Evolutionary conservation across 169 alveolate species (phyloP).

Genomic region (Cryptosporidium ubiquitum): DNA sequence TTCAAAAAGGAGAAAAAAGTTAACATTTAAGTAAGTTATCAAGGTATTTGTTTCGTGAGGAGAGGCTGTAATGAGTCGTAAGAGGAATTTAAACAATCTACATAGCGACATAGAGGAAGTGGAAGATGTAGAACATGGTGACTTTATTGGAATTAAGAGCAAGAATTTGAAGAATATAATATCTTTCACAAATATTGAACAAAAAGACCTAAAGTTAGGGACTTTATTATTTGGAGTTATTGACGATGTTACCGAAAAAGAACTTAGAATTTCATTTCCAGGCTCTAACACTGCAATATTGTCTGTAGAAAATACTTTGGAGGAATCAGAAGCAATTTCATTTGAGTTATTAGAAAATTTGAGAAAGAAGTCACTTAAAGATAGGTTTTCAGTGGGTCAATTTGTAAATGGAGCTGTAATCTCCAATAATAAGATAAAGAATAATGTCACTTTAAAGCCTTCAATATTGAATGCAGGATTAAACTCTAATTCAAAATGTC

Average conservation of each 20-base stretch:
- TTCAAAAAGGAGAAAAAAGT: not conserved
- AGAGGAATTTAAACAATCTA: not conserved
- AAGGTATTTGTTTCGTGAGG: not conserved
- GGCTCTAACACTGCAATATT: constrained; percentile 33
- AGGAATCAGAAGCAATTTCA: not conserved
- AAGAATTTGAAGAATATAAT: not conserved
- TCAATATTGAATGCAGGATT: constrained; percentile 70
- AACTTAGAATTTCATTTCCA: constrained; percentile 49
- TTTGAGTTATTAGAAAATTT: not conserved
- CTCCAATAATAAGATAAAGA: constrained; percentile 23
- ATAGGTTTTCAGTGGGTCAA: constrained; percentile 28
- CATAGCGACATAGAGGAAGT: not conserved
- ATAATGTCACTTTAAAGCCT: constrained; percentile 37
- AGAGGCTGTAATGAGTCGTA: constrained; percentile 12
- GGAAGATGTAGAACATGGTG: constrained; percentile 23
- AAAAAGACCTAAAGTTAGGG: constrained; percentile 30
- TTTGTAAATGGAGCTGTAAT: constrained; percentile 48
- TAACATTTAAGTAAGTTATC: not conserved
- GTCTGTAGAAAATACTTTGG: constrained; percentile 42
- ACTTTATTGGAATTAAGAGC: constrained; percentile 48
- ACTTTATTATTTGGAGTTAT: constrained; percentile 40
- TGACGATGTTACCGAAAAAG: constrained; percentile 58
- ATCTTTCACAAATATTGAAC: constrained; percentile 4
- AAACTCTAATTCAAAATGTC: constrained; percentile 23
- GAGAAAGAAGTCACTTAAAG: not conserved